Evolutionary conservation across 108 stramenopile genomes (phyloP).

Genomic region (Nitzschia inconspicua): DNA sequence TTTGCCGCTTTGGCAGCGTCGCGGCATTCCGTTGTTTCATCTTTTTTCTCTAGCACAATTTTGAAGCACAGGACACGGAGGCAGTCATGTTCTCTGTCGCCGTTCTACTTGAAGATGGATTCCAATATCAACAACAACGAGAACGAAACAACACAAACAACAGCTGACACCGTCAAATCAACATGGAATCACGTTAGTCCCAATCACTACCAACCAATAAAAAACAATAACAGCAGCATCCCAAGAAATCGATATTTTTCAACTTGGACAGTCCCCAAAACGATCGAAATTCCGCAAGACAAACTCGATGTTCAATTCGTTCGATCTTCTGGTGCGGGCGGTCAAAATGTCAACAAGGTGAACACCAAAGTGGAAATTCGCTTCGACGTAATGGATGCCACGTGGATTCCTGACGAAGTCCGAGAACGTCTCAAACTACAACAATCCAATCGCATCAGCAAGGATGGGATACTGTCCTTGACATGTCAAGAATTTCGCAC

Average conservation of each 20-base stretch:
- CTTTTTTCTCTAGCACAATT: no score
- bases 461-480: constrained; percentile 72
- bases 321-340: constrained; percentile 77
- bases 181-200: constrained; percentile 53
- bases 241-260: constrained; percentile 31
- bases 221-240: constrained; percentile 2
- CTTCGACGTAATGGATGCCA: constrained; percentile 62
- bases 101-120: no score
- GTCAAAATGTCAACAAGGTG: constrained; percentile 94
- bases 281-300: constrained; percentile 66
- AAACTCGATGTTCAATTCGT: constrained; percentile 45
- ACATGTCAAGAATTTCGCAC: constrained; percentile 85
- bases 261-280: constrained; percentile 63
- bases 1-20: no score
- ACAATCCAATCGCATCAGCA: constrained; percentile 79
- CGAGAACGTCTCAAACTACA: constrained; percentile 62
- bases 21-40: no score
- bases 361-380: constrained; percentile 89
- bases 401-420: constrained; percentile 85
- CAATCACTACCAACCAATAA: constrained; percentile 15
- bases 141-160: no score
- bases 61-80: no score
- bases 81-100: no score
- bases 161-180: constrained; percentile 17
- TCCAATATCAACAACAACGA: no score